phyloP scores from a whole-genome alignment of 1,284 basidiomycete species.

The Cryptococcus sp. region DNA sequence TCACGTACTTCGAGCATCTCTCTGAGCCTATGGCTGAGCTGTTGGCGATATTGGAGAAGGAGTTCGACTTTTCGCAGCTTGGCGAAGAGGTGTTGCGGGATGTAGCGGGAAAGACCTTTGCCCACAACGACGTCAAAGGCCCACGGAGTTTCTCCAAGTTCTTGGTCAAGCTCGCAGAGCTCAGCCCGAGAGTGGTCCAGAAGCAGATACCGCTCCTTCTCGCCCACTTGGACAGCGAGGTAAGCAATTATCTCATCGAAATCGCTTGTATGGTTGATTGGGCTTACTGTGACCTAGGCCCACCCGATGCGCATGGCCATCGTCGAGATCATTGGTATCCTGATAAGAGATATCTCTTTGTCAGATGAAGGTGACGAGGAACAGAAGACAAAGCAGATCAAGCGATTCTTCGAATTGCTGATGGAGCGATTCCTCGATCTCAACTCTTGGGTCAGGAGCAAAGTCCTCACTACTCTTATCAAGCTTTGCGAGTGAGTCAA shows the following conservation, averaged over 20 bases:
- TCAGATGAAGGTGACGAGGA: slow-evolving; percentile 62
- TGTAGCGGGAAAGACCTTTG: slow-evolving; percentile 44
- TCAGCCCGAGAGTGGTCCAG: slow-evolving; percentile 79
- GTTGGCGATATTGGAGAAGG: slow-evolving; percentile 73
- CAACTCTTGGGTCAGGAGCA: slow-evolving; percentile 87
- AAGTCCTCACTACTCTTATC: slow-evolving; percentile 75
- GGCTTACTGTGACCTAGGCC: slow-evolving; percentile 58
- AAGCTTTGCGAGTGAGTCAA: slow-evolving; percentile 63
- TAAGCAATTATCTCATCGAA: slow-evolving; percentile 48
- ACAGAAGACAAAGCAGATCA: slow-evolving; percentile 77
- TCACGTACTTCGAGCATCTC: slow-evolving; percentile 94
- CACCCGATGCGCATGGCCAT: slow-evolving; percentile 95
- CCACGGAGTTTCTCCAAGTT: slow-evolving; percentile 85
- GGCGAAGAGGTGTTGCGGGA: slow-evolving; percentile 81
- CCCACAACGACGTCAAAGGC: slow-evolving; percentile 72
- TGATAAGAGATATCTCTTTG: slow-evolving; percentile 74
- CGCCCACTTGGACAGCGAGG: slow-evolving; percentile 88
- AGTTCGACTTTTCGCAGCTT: slow-evolving; percentile 86
- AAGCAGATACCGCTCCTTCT: slow-evolving; percentile 87
- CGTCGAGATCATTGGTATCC: slow-evolving; percentile 78
- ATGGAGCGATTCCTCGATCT: slow-evolving; percentile 85
- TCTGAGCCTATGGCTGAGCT: slow-evolving; percentile 93
- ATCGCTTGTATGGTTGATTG: slow-evolving; percentile 2
- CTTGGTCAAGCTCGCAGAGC: slow-evolving; percentile 77
- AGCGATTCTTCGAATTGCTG: slow-evolving; percentile 77